Evolutionary conservation across 768 basidiomycete species (phyloP).

Genomic region (Boletus fagicola): DNA sequence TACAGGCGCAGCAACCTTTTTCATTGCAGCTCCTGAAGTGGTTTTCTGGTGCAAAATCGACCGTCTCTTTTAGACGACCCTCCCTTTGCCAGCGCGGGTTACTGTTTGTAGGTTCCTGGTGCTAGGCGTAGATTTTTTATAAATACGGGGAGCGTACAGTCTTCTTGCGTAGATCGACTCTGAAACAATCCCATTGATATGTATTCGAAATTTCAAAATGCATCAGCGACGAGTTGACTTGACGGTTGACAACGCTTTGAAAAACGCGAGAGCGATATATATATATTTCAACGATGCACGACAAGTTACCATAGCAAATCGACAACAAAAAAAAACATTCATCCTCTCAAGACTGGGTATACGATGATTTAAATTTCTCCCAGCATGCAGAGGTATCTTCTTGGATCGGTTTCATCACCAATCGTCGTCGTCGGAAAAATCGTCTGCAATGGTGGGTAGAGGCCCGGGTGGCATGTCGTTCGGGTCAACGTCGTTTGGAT

Average conservation of each 20-base stretch:
- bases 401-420: slow-evolving; percentile 17
- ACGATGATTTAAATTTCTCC: neutral
- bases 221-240: too few relatives aligned
- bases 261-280: neutral
- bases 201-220: neutral
- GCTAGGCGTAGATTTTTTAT: slow-evolving; percentile 7
- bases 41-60: slow-evolving; percentile 29
- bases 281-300: neutral
- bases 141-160: slow-evolving; percentile 13
- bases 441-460: slow-evolving; percentile 12
- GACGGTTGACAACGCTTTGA: neutral
- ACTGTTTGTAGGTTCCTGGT: neutral
- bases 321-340: neutral
- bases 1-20: slow-evolving; percentile 31
- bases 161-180: neutral
- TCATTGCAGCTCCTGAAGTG: slow-evolving; percentile 35
- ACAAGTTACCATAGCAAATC: neutral
- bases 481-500: slow-evolving; percentile 15
- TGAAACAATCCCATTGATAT: neutral
- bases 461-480: slow-evolving; percentile 13
- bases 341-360: too few relatives aligned
- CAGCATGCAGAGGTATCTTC: neutral
- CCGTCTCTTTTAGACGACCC: slow-evolving; percentile 3
- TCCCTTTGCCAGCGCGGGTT: slow-evolving; percentile 11
- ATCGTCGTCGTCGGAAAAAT: slow-evolving; percentile 32